phyloP scores from a whole-genome alignment of 768 basidiomycete species.

The Tubosaeta sp. region DNA sequence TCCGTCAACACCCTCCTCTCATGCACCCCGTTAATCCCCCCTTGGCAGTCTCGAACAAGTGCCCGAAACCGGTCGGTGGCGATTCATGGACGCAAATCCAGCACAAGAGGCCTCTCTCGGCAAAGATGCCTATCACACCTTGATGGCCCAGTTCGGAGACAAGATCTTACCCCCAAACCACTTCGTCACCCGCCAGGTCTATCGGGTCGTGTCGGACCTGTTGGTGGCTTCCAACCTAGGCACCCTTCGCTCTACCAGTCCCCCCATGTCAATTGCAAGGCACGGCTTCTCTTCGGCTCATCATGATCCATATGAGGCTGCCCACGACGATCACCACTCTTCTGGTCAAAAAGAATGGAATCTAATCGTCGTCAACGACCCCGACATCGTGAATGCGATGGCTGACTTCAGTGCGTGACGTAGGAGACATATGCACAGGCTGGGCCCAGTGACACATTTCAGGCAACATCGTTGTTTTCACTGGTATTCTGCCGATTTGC shows the following conservation, averaged over 20 bases:
- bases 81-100: constrained; percentile 79
- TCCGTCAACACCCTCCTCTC: constrained; percentile 8
- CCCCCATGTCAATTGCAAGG: neutral
- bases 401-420: constrained; percentile 56
- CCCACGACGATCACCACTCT: neutral
- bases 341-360: constrained; percentile 47
- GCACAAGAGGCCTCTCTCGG: constrained; percentile 54
- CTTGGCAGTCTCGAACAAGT: constrained; percentile 69
- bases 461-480: constrained; percentile 84
- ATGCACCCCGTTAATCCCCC: too few relatives aligned
- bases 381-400: constrained; percentile 69
- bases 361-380: constrained; percentile 74
- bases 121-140: constrained; percentile 36
- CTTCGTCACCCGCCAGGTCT: constrained; percentile 62
- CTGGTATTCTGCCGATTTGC: constrained; percentile 79
- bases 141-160: constrained; percentile 48
- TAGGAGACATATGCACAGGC: neutral
- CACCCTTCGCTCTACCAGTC: constrained; percentile 32
- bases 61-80: constrained; percentile 79
- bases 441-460: neutral
- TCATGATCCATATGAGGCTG: constrained; percentile 15
- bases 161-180: constrained; percentile 65
- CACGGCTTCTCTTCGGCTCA: constrained; percentile 23
- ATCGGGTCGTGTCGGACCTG: constrained; percentile 61
- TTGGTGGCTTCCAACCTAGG: constrained; percentile 73